Conservation (phyloP, 192 early-diverging fungal species). For the Coemansia pectinata region DNA sequence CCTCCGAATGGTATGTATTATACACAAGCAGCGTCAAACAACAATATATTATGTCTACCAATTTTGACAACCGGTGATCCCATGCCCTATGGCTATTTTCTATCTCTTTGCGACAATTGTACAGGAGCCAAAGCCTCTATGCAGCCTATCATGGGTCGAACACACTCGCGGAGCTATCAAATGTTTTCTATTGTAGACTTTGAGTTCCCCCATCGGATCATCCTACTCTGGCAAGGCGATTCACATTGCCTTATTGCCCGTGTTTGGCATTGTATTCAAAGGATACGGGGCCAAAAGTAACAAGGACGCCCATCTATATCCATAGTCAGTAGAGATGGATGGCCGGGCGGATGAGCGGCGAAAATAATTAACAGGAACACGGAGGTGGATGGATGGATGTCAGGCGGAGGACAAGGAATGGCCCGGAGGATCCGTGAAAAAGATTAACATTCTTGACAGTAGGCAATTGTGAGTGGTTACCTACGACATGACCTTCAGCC, state of each 20-base stretch:
- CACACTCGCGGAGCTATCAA: not conserved
- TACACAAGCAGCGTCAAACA: no score
- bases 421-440: not conserved
- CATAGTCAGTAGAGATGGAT: not conserved
- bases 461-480: not conserved
- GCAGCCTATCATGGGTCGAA: not conserved
- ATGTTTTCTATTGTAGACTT: no score
- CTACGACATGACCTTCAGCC: not conserved
- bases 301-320: not conserved
- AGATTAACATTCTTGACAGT: not conserved
- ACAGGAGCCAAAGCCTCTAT: not conserved
- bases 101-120: not conserved
- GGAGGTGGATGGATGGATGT: not conserved
- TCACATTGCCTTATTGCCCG: not conserved
- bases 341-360: not conserved
- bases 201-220: no score
- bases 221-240: not conserved
- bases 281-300: not conserved
- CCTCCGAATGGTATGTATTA: no score
- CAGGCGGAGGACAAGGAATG: not conserved
- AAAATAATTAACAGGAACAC: not conserved
- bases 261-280: not conserved
- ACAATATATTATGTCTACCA: not conserved
- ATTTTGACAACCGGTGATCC: not conserved
- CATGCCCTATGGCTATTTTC: not conserved